These are phyloP conservation scores for Somion occarium DNA, from an alignment of 1,284 basidiomycete species.

Conservation along the genomic window DNA sequence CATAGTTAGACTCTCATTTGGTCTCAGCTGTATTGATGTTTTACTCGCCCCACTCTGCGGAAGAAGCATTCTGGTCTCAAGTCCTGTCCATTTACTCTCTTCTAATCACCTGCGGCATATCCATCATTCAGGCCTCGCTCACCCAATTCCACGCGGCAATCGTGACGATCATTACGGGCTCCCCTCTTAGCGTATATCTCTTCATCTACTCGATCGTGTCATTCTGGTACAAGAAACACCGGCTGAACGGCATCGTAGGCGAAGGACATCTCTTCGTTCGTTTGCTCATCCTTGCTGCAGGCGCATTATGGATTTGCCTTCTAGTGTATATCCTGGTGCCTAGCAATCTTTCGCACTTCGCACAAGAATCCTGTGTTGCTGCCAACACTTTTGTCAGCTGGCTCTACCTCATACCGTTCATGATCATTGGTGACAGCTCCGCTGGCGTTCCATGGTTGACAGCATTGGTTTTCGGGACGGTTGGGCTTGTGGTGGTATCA, in stretches of 20 bases:
- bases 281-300: background rate
- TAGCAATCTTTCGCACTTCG: background rate
- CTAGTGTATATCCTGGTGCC: background rate
- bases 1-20: background rate
- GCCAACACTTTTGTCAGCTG: no score
- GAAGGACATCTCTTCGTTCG: background rate
- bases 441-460: background rate
- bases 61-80: conserved; percentile 7
- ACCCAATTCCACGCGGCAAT: conserved; percentile 11
- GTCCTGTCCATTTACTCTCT: conserved; percentile 5
- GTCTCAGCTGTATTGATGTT: conserved; percentile 11
- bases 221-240: conserved; percentile 4
- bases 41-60: conserved; percentile 7
- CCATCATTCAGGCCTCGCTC: conserved; percentile 7
- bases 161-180: background rate
- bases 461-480: background rate
- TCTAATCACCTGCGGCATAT: conserved; percentile 6
- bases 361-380: conserved; percentile 2
- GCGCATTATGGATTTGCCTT: background rate
- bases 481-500: background rate
- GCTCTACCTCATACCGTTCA: background rate
- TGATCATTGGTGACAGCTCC: background rate
- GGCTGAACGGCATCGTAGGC: background rate
- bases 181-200: conserved; percentile 3
- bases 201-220: conserved; percentile 6